phyloP scores from a whole-genome alignment of 495 filamentous ascomycete species.

The Clavariopsis aquatica region DNA sequence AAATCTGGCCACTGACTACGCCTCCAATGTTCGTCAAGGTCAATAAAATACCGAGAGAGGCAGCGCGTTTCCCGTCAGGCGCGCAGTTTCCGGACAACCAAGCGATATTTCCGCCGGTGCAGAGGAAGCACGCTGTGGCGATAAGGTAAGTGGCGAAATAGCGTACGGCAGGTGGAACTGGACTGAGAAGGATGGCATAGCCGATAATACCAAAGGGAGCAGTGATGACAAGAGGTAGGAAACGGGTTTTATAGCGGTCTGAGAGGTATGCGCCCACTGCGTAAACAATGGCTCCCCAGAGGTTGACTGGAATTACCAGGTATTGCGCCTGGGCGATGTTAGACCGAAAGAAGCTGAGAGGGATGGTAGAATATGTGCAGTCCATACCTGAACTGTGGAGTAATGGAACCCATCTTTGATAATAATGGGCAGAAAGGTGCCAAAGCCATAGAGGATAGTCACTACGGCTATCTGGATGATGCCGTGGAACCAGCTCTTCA shows the following conservation, averaged over 20 bases:
- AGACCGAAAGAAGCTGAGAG: not conserved
- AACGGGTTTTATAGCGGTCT: slow-evolving; percentile 32
- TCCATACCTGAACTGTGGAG: slow-evolving; percentile 27
- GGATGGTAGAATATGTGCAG: not conserved
- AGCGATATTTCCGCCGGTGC: slow-evolving; percentile 36
- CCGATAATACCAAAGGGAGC: slow-evolving; percentile 38
- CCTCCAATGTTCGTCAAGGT: slow-evolving; percentile 48
- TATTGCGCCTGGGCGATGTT: slow-evolving; percentile 24
- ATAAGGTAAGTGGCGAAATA: slow-evolving; percentile 41
- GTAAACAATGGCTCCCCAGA: slow-evolving; percentile 39
- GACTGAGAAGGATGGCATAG: slow-evolving; percentile 34
- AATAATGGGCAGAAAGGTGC: slow-evolving; percentile 36
- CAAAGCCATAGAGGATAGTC: slow-evolving; percentile 37
- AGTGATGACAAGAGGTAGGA: slow-evolving; percentile 29
- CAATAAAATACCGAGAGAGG: slow-evolving; percentile 47
- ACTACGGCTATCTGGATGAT: slow-evolving; percentile 34
- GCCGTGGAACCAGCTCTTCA: slow-evolving; percentile 33
- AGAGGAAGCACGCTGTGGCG: slow-evolving; percentile 37
- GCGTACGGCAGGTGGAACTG: slow-evolving; percentile 23
- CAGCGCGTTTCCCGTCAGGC: slow-evolving; percentile 50
- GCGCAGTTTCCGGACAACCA: slow-evolving; percentile 40
- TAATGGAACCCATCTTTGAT: slow-evolving; percentile 34
- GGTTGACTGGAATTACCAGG: slow-evolving; percentile 38
- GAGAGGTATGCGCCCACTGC: slow-evolving; percentile 33
- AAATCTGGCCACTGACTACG: slow-evolving; percentile 36